Evolutionary conservation across 1,284 basidiomycete genomes (phyloP), one percentile per base, ranked within the genome.

Genomic region (Kalmanozyma brasiliensis): DNA sequence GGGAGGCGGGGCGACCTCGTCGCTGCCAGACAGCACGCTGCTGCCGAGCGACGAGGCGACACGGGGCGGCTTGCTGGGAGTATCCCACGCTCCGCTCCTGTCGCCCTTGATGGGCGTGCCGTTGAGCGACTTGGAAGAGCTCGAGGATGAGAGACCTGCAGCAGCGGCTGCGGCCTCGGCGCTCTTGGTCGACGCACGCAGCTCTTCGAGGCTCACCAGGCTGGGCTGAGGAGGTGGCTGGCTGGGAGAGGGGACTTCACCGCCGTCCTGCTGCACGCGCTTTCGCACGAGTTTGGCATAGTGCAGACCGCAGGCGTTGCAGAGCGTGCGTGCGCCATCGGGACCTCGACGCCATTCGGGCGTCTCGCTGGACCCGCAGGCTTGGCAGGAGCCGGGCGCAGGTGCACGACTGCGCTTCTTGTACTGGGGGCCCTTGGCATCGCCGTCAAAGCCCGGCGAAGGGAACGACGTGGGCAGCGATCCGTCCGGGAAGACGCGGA

Each of bases 261-360:
- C 71, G 23, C 73, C 69, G 20, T 73, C 73, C 38, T 61, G 56
- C 52, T 73, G 56, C 52, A 72, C 62, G 4, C 74, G 61, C 26
- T 69, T 73, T 22, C 73, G 64, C 3, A 76, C 71, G 8, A 79
- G 64, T 60, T 79, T 79, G 42, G 77, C 68, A 29, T 61, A 74
- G 49, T 72, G 73, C 51, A 76, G 46, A 10, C 77, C 77, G 49
- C 79, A 81, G 5, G 79, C 79, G 55, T 81, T 81, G 73, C 79
- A 81, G 20, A 81, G 70, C 23, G 79, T 81, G 4, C 79, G 63
- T 1, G 78, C 74, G 19, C 79, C 79, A 42, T 78, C 77, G 13
- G 79, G 79, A 20, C 79, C 79, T 8, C 78, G 61, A 10, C 79
- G 60, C 79, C 79, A 81, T 51, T 81, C 79, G 0, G 79, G 79